These are phyloP conservation scores for Bathelium albidoporum DNA, from an alignment of 495 filamentous ascomycete species.

Conservation along the genomic window DNA sequence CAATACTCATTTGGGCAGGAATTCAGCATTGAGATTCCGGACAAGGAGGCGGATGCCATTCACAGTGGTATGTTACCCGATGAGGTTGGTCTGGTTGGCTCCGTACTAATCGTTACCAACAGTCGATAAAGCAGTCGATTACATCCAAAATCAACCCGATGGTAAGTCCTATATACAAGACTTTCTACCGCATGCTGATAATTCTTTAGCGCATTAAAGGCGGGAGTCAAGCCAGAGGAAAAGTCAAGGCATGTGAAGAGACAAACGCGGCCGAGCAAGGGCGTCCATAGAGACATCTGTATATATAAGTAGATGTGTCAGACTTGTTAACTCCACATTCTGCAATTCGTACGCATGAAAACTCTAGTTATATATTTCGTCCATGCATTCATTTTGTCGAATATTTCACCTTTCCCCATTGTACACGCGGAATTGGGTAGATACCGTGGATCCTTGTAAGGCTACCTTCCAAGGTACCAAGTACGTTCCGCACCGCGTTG, in stretches of 20 bases:
- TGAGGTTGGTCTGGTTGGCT: background rate
- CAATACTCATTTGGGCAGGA: slow-evolving; percentile 51
- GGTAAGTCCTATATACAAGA: slow-evolving; percentile 33
- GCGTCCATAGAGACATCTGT: background rate
- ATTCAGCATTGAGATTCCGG: slow-evolving; percentile 99
- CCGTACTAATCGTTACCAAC: slow-evolving; percentile 22
- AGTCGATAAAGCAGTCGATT: slow-evolving; percentile 94
- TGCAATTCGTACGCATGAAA: background rate
- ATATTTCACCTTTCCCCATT: too few relatives aligned
- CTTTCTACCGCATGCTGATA: slow-evolving; percentile 13
- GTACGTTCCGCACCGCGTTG: background rate
- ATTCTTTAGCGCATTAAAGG: slow-evolving; percentile 25
- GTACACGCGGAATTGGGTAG: too few relatives aligned
- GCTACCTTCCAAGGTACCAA: too few relatives aligned
- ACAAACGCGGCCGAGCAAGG: background rate
- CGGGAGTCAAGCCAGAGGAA: background rate
- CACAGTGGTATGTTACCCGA: slow-evolving; percentile 72
- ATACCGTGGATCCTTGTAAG: background rate
- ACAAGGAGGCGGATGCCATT: slow-evolving; percentile 95
- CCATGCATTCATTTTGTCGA: too few relatives aligned
- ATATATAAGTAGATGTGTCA: slow-evolving; percentile 1
- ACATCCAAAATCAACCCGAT: slow-evolving; percentile 92
- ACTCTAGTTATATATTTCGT: too few relatives aligned
- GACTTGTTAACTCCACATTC: background rate
- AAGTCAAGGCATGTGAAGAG: background rate